Percentiles rank a stretch among this genome's conserved stretches.
Conservation (phyloP, 2,329 filamentous ascomycete species). For the Coleophoma eucalyptorum region DNA sequence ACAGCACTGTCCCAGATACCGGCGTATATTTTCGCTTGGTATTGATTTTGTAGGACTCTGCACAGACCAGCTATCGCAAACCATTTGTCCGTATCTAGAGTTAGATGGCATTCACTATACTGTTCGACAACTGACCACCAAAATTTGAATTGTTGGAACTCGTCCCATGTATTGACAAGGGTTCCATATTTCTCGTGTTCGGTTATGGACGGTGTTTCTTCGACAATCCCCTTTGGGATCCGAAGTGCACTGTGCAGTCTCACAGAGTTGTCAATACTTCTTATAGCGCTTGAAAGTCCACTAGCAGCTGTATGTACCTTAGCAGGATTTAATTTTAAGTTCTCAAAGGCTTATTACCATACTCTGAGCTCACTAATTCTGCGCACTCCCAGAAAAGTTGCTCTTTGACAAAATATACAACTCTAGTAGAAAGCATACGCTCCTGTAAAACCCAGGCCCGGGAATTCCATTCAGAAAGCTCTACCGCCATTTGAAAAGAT, state of each 20-base stretch:
- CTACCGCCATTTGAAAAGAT: not conserved
- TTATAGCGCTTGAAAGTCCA: no score
- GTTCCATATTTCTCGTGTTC: not conserved
- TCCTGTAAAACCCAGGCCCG: constrained; percentile 3
- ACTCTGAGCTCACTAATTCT: not conserved
- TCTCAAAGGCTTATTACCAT: not conserved
- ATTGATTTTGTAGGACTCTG: not conserved
- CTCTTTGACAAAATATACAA: not conserved
- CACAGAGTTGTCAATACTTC: not conserved
- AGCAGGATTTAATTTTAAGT: not conserved
- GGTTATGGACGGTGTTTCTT: not conserved
- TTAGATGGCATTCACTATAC: not conserved
- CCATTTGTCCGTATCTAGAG: not conserved
- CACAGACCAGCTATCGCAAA: not conserved
- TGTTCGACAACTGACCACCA: not conserved
- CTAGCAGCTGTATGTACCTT: not conserved
- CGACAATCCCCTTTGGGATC: not conserved
- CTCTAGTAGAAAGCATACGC: not conserved
- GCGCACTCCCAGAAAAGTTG: constrained; percentile 1
- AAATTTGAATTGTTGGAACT: not conserved
- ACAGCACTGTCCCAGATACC: not conserved
- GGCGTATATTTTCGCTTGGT: not conserved
- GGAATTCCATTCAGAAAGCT: not conserved
- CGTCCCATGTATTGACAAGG: not conserved
- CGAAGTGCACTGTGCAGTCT: not conserved